Evolutionary conservation across 306 rosid species (phyloP).

Genomic region (Pachyrhizus erosus): DNA sequence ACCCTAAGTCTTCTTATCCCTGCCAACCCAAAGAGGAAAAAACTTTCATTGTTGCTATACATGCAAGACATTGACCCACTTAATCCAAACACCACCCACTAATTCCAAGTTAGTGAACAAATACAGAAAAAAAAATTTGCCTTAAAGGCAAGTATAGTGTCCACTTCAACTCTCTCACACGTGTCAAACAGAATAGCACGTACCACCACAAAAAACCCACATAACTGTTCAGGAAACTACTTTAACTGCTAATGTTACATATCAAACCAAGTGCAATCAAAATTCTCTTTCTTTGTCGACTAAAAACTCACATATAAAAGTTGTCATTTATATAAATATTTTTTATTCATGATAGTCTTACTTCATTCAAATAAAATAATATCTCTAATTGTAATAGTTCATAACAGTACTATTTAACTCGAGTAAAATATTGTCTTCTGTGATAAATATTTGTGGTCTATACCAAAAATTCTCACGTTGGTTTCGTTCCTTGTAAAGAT

Average conservation of each 20-base stretch:
- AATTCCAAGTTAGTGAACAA: constrained; percentile 37
- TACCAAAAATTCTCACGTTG: constrained; percentile 15
- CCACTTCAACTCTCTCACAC: constrained; percentile 38
- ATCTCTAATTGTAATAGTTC: no score
- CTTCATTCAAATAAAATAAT: no score
- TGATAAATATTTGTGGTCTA: no score
- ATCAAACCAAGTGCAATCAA: neutral
- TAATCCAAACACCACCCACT: constrained; percentile 43
- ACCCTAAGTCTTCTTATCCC: neutral
- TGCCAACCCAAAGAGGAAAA: constrained; percentile 19
- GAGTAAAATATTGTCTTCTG: neutral
- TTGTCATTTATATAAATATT: neutral
- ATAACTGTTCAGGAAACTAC: constrained; percentile 5
- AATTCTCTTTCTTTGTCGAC: neutral
- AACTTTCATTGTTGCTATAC: constrained; percentile 23
- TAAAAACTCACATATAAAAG: neutral
- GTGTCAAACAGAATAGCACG: constrained; percentile 25
- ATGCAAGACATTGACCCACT: constrained; percentile 32
- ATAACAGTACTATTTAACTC: neutral
- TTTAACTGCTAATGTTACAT: neutral
- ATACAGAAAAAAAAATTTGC: neutral
- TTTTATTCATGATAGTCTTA: no score
- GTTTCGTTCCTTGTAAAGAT: constrained; percentile 36
- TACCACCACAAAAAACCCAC: neutral
- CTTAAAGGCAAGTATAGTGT: constrained; percentile 8